Base-by-base conservation (phyloP, 1,284 basidiomycete genomes). In the Cystobasidium slooffiae region DNA sequence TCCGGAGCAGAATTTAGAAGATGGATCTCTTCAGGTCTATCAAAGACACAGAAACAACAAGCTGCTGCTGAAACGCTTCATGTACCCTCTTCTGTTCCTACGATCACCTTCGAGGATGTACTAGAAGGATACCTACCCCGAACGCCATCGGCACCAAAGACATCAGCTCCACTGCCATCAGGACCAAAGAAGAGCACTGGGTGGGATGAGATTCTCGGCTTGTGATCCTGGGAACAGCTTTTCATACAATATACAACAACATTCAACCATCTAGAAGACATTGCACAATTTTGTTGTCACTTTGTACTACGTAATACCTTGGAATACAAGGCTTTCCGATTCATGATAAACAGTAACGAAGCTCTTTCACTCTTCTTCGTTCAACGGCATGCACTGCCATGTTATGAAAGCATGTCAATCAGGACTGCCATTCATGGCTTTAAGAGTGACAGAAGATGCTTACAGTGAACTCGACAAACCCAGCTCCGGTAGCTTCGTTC, bases 391-490 rank as follows among this genome's bases (percentile, higher is more conserved):
- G 43, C 70, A 73, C 64, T 66, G 20, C 46, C 22, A 44, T 62
- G 39, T n/a, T 4, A 43, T 8, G 3, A 10, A n/a, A 22, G 24
- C 6, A n/a, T 44, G 44, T 6, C 8, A 14, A 62, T 43, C 41
- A 44, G n/a, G 31, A 10, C 14, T 24, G 3, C 46, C 14, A 2
- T 63, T 24, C 39, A 44, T n/a, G 8, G 14, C 8, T 63, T 39
- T 46, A 1, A 39, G 3, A 14, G 56, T 37, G 18, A 14, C 14
- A 3, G 10, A 39, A 24, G 8, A 1, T 12, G 49, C 68, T 68
- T 22, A 74, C 75, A n/a, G 76, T 53, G 43, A 80, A 80, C 67
- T 80, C 79, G 53, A 79, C 79, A 47, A 77, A 80, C 5, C 76
- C 78, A 37, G 74, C 55, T 31, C 64, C 68, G 7, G 58, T 43